Evolutionary conservation across 1,139 yeast species (phyloP), one percentile per base, ranked within the genome.

Genomic region (Debaryomyces subglobosus): DNA sequence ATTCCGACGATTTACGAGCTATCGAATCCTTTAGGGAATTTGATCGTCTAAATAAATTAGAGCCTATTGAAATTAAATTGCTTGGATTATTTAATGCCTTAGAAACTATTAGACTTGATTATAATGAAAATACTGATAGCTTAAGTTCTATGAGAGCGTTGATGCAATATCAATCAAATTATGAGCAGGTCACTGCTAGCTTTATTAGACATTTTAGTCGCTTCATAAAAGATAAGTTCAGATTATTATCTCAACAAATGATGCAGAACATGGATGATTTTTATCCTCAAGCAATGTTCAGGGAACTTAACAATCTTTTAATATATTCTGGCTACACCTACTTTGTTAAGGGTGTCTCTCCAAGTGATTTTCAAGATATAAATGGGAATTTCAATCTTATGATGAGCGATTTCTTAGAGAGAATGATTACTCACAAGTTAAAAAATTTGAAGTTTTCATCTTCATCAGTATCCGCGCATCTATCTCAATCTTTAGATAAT

Each of bases 81-180:
- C 65, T 71, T n/a, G 81, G 77, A 23, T 71, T 92, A 43, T 85
- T 80, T 60, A 77, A 78, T 46, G 96, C 96, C 0, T 67, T 86
- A 44, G 71, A 69, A 39, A 85, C 89, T 1, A 81, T 85, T 34
- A 74, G 78, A 53, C 81, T 84, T 53, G 77, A 70, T 52, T 63
- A 52, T 48, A 63, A 62, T 13, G 65, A 64, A 18, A 66, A 65
- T 15, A 66, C 69, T 20, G 68, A 64, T 18, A 80, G 81, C 51
- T 65, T 88, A 52, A 85, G 89, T 41, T 74, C 81, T 12, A 86
- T 90, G 90, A 75, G 76, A 52, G 96, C 96, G 0, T 71, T 90
- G 51, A 79, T 77, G 53, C 94, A 89, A 39, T 85, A 87, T 60
- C 79, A 84, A 48, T 71, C 74, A 13, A 76, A 74, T 10, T 89